Conservation (phyloP, 345 rosid genomes). For the Lepidium aucheri region DNA sequence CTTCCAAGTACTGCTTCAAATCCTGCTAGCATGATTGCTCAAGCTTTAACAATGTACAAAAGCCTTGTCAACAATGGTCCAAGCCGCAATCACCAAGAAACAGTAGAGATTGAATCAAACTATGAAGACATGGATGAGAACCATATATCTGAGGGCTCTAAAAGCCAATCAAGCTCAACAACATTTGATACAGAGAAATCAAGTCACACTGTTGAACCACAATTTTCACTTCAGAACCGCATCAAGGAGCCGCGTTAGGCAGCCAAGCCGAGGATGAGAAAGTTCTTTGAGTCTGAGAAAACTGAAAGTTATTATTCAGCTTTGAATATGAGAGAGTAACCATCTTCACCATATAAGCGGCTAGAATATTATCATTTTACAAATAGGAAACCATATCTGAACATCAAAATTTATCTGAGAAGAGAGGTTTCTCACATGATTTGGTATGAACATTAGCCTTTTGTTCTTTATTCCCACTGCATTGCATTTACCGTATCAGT, state of each 20-base stretch:
- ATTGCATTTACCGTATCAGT: neutral
- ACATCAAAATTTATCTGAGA: neutral
- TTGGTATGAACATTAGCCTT: neutral
- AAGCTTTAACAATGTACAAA: conserved; percentile 77
- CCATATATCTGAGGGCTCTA: conserved; percentile 20
- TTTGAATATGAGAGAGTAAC: neutral
- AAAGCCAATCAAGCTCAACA: conserved; percentile 18
- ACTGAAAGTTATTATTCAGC: neutral
- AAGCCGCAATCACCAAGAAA: conserved; percentile 13
- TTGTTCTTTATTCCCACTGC: neutral
- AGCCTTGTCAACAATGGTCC: conserved; percentile 42
- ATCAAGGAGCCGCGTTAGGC: conserved; percentile 10
- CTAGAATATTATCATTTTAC: conserved; percentile 3
- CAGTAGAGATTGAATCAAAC: conserved; percentile 14
- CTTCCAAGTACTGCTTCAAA: conserved; percentile 65
- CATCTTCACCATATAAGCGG: neutral
- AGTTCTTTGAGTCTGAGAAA: conserved; percentile 9
- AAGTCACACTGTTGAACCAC: conserved; percentile 11
- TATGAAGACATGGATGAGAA: conserved; percentile 18
- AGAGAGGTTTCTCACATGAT: neutral
- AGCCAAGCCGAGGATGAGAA: neutral
- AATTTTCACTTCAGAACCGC: conserved; percentile 64
- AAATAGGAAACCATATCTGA: conserved; percentile 4
- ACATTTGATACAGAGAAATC: conserved; percentile 12
- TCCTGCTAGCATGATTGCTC: conserved; percentile 73